phyloP scores from a whole-genome alignment of 108 stramenopile species.

The Cyclotella kingstonii region DNA sequence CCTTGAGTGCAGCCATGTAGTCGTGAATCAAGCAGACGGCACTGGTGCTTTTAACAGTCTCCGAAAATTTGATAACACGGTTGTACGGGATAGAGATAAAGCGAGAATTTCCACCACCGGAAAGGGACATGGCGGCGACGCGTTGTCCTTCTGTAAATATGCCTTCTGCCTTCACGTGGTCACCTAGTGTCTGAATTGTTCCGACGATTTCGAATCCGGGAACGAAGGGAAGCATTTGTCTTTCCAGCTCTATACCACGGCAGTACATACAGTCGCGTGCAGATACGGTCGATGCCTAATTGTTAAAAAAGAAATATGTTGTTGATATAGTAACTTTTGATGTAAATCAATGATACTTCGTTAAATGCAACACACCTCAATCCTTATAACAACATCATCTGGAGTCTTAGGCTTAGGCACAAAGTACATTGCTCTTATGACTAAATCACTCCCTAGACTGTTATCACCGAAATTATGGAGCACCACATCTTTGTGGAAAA shows the following conservation, averaged over 20 bases:
- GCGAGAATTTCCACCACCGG: constrained; percentile 64
- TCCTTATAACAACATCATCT: constrained; percentile 53
- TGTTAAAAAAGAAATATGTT: not conserved
- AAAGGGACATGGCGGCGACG: constrained; percentile 51
- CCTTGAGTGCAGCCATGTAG: constrained; percentile 76
- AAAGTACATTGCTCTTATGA: constrained; percentile 40
- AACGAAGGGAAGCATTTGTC: constrained; percentile 48
- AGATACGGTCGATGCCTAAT: constrained; percentile 68
- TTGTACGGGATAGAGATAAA: constrained; percentile 46
- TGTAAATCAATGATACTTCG: not conserved
- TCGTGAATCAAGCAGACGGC: constrained; percentile 69
- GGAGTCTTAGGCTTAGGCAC: constrained; percentile 32
- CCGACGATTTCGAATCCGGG: constrained; percentile 69
- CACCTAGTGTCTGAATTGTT: constrained; percentile 48
- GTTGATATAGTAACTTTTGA: not conserved
- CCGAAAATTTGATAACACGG: constrained; percentile 56
- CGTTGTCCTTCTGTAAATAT: constrained; percentile 51
- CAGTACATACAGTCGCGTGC: constrained; percentile 54
- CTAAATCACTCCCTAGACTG: constrained; percentile 11
- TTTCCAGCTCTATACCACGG: constrained; percentile 45
- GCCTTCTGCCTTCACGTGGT: constrained; percentile 15
- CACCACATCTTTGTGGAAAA: constrained; percentile 43
- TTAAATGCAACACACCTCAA: constrained; percentile 32
- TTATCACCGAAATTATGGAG: constrained; percentile 17
- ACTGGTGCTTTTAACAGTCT: constrained; percentile 44